Evolutionary conservation across 495 filamentous ascomycete species (phyloP), one percentile per base, ranked within the genome.

Genomic region (Melanomma pulvis-pyrius): DNA sequence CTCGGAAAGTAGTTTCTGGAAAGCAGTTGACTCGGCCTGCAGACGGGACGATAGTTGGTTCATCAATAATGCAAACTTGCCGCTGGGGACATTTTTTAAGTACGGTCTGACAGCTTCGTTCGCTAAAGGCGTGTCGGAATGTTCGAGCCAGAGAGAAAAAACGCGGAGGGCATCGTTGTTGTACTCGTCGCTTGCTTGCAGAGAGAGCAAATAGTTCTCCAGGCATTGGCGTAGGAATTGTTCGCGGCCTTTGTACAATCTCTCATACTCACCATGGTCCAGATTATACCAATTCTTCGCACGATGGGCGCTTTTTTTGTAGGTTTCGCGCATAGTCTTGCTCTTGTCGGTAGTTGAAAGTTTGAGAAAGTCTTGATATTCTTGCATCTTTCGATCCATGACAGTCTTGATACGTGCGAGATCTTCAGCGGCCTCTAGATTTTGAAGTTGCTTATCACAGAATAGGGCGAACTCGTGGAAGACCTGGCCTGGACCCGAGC

Each of bases 381-480:
- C 67, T 39, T 69, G 60, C 6, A 47, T n/a, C 26, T 97, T 96
- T 55, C 87, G 88, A 68, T 92, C 82, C 68, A 88, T 88, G 26
- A 98, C 80, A 68, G 87, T 91, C 71, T 91, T 82, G 36, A 96
- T 82, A 15, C 94, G 88, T 48, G 86, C 83, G 64, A 96, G 86
- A 66, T 99, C 94, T 73, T 97, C 92, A 21, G 92, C 77, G 55
- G 87, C 86, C 56, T 93, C 91, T 1, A 87, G 83, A 72, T 92
- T 93, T 63, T 96, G 87, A 13, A 98, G 80, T 73, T 98, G 94
- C 67, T 89, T 87, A 74, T 99, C 93, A 73, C 94, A 99, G 71
- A 97, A 99, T 57, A 86, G 85, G 57, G 94, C 94, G 75, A 97
- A 98, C 66, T 94, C 90, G 74, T 97, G 92, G 70, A 90, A 97